Evolutionary conservation across 768 basidiomycete species (phyloP), one percentile per base, ranked within the genome.

Genomic region (Mycena filopes): DNA sequence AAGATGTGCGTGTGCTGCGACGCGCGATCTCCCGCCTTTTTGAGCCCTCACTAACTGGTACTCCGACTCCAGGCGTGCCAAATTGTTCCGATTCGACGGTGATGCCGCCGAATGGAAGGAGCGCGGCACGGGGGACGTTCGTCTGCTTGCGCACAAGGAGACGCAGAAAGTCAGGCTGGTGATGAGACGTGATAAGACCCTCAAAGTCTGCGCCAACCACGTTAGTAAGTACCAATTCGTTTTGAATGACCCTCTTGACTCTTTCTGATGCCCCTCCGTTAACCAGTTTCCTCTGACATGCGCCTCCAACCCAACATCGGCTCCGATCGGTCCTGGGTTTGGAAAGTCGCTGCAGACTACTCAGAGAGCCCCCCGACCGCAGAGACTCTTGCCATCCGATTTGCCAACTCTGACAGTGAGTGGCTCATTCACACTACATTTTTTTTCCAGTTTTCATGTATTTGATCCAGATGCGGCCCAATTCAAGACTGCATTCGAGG

Each of bases 161-260:
- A 91, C 90, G 53, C 90, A 91, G 84, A 98, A 96, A 81, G 86
- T 97, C 74, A 88, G 98, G 67, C 87, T 99, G 67, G 95, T 99
- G 77, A 99, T 99, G 98, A 86, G 97, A 82, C 93, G 98, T 80
- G 98, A 99, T 86, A 98, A 98, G 89, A 99, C 98, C 50, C 86
- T 95, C 80, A 99, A 99, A 80, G 96, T 99, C 81, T 99, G 98
- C 80, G 98, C 98, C 62, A 99, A 99, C 83, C 98, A 99, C 81
- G 80, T 88, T 70, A 89, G 98, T 98, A 74, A 81, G 84, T 80
- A 56, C 7, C 31, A 60, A 29, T 84, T 80, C 49, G 6, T 25
- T 63, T 31, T 55, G n/a, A 53, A 16, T 23, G 13, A 11, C 6
- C 1, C 29, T 42, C 29, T 56, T 40, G 21, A 50, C 36, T 47